Evolutionary conservation across 2,329 filamentous ascomycete genomes (phyloP).

Genomic region (Hymenotorrendiella dingleyae): DNA sequence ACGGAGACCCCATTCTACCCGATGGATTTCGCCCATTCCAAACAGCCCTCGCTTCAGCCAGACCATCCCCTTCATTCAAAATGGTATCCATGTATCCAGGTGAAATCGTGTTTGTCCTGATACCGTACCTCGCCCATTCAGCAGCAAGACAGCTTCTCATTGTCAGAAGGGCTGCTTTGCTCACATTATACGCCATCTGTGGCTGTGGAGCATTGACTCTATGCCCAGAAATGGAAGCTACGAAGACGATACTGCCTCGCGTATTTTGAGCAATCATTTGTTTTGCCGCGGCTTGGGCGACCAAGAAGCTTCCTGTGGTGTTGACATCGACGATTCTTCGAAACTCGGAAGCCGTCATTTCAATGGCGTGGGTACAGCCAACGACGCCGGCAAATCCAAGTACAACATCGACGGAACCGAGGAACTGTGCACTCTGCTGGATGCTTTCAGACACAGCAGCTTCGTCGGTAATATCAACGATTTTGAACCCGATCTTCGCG

Average conservation of each 20-base stretch:
- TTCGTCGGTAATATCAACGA: conserved; percentile 55
- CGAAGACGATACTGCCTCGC: conserved; percentile 59
- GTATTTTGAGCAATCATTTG: conserved; percentile 43
- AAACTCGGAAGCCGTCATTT: conserved; percentile 54
- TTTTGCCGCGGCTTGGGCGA: conserved; percentile 55
- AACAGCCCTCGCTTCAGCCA: conserved; percentile 45
- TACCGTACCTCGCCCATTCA: conserved; percentile 67
- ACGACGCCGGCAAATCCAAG: conserved; percentile 66
- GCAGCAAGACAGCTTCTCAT: conserved; percentile 61
- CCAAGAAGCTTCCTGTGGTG: conserved; percentile 63
- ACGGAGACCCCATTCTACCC: conserved; percentile 58
- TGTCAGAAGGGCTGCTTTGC: conserved; percentile 60
- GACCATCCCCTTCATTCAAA: conserved; percentile 58
- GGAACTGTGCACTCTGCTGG: conserved; percentile 32
- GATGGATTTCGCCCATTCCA: conserved; percentile 57
- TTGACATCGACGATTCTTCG: conserved; percentile 64
- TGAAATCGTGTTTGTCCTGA: conserved; percentile 63
- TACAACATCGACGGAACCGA: conserved; percentile 43
- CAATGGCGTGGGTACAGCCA: conserved; percentile 52
- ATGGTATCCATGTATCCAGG: conserved; percentile 64
- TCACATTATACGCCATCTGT: conserved; percentile 66
- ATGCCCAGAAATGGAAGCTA: conserved; percentile 63
- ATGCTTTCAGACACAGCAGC: conserved; percentile 40
- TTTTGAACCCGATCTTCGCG: conserved; percentile 42
- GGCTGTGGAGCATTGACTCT: conserved; percentile 67